phyloP scores from a whole-genome alignment of 441 rosid genomes.

The Capsella rubella region DNA sequence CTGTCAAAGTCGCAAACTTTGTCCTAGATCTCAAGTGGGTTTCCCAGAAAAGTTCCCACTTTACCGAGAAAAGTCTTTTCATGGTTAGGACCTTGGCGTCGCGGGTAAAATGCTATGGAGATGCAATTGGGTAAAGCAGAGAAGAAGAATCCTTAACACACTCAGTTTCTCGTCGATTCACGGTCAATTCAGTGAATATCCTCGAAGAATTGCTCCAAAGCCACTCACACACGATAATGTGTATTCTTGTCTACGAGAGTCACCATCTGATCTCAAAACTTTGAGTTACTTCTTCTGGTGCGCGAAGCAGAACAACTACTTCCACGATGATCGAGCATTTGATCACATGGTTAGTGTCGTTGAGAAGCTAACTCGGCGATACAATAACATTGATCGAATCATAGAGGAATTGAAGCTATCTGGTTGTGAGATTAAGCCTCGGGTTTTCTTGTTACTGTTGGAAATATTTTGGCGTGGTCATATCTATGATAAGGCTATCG shows the following conservation, averaged over 20 bases:
- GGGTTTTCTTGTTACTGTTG: constrained; percentile 60
- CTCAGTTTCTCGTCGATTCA: constrained; percentile 34
- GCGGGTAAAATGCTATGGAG: constrained; percentile 54
- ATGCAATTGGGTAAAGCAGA: constrained; percentile 46
- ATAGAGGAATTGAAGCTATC: constrained; percentile 48
- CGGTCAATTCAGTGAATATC: constrained; percentile 13
- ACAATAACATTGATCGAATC: constrained; percentile 48
- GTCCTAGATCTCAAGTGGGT: neutral
- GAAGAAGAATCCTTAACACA: constrained; percentile 36
- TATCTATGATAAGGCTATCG: constrained; percentile 55
- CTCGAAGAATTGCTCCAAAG: constrained; percentile 16
- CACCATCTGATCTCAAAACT: constrained; percentile 65
- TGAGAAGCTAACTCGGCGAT: constrained; percentile 46
- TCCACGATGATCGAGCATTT: constrained; percentile 57
- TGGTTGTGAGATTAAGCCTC: constrained; percentile 59
- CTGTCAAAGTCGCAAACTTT: constrained; percentile 26
- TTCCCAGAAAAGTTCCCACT: constrained; percentile 5
- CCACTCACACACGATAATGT: constrained; percentile 57
- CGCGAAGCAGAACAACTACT: constrained; percentile 60
- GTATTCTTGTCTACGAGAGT: constrained; percentile 51
- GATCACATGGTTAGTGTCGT: constrained; percentile 59
- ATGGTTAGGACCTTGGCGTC: constrained; percentile 33
- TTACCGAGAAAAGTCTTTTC: constrained; percentile 12
- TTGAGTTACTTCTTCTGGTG: constrained; percentile 69
- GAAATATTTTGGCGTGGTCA: constrained; percentile 81